Evolutionary conservation across 2,329 filamentous ascomycete species (phyloP), one percentile per base, ranked within the genome.

Genomic region (Penicillium sp.): DNA sequence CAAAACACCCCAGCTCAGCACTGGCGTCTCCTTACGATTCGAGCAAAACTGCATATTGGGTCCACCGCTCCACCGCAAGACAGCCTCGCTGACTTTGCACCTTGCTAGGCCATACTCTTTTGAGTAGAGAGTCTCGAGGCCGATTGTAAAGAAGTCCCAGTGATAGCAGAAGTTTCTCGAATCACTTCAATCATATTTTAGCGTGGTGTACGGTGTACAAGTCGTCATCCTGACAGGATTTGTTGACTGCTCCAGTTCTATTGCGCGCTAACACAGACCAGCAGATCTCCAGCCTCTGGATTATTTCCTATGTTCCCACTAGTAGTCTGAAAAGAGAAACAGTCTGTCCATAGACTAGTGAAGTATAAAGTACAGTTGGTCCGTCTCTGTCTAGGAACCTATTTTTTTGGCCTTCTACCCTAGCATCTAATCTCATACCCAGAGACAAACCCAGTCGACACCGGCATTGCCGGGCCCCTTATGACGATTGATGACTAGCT

Each of bases 181-280:
- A 59, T 46, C 7, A 6, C 24, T 33, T 41, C 46, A 44, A 42
- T 24, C 42, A 29, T 49, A 38, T 42, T 20, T 41, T 37, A 29
- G 28, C 27, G 25, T 28, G 23, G 27, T 8, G 24, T 46, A 44
- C 20, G 20, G 20, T 23, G 20, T 23, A 23, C 4, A 4, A 23
- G 47, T 49, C 49, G 49, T 42, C 47, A 29, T 49, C 43, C 32
- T 42, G 42, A 23, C 42, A 57, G 48, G 52, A 57, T 57, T 56
- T 52, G 58, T 50, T 57, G 59, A 62, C 64, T 25, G 38, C 55
- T 60, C 57, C 59, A 60, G 51, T 61, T 52, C 49, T 57, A 44
- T 59, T 54, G 57, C 50, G 53, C 63, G 60, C 62, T 66, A 65
- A 62, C 58, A 62, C 59, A 62, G 56, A 57, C 55, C 56, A 64